A percentile compares a stretch with the other conserved stretches of the same genome.
Evolutionary conservation across 441 rosid genomes (phyloP).

Genomic region (Kokia cookei): DNA sequence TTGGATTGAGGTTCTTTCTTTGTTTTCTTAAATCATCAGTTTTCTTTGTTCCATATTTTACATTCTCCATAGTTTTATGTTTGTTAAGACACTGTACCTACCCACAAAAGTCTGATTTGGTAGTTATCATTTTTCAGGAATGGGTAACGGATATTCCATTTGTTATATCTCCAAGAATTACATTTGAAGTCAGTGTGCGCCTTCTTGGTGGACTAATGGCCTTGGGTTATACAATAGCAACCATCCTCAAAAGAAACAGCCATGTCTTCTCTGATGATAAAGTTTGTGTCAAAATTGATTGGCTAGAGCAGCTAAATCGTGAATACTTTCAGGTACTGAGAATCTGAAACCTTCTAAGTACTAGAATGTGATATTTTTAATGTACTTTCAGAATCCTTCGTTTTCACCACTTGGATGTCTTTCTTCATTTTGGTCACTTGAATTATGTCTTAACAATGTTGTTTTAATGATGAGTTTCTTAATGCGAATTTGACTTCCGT

Average conservation of each 20-base stretch:
- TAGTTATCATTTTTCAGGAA: conserved; percentile 48
- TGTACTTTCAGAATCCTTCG: neutral
- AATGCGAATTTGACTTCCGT: neutral
- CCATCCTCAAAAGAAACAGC: conserved; percentile 92
- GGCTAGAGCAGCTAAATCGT: conserved; percentile 91
- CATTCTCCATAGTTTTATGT: neutral
- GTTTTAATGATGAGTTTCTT: neutral
- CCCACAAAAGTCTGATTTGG: conserved; percentile 3
- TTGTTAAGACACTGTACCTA: neutral
- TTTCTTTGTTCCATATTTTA: neutral
- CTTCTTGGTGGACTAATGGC: conserved; percentile 99
- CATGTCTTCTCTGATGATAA: conserved; percentile 74
- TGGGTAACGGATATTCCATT: conserved; percentile 93
- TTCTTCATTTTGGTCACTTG: neutral
- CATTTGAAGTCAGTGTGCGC: conserved; percentile 96
- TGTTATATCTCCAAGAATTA: conserved; percentile 97
- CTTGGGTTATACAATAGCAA: conserved; percentile 90
- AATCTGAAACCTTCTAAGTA: neutral
- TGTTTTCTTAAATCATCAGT: neutral
- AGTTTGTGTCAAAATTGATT: conserved; percentile 83
- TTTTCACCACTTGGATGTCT: neutral
- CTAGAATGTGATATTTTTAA: neutral
- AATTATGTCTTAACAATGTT: neutral
- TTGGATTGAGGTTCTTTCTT: neutral
- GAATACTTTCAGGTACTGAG: conserved; percentile 77